phyloP scores from a whole-genome alignment of 352 stramenopile species.

The Saprolegnia parasitica region DNA sequence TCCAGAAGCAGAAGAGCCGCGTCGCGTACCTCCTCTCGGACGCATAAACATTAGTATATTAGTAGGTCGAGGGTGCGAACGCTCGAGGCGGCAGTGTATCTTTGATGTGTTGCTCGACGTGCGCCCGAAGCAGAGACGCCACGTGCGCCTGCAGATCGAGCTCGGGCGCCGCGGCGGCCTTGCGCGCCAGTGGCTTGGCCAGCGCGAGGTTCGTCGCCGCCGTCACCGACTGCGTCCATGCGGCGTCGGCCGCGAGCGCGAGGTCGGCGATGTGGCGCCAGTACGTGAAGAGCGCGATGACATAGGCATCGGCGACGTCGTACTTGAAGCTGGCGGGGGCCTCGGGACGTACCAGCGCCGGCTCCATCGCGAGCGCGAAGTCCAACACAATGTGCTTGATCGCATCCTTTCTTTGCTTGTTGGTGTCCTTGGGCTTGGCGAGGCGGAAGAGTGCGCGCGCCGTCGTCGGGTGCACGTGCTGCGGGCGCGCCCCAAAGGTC shows the following conservation, averaged over 20 bases:
- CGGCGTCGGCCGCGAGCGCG: not conserved
- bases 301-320: slow-evolving; percentile 76
- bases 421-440: slow-evolving; percentile 32
- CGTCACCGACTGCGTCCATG: not conserved
- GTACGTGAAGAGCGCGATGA: slow-evolving; percentile 66
- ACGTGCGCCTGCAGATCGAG: not conserved
- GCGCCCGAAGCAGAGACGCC: not conserved
- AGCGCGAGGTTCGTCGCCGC: not conserved
- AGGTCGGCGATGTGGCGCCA: slow-evolving; percentile 38
- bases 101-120: slow-evolving; percentile 19
- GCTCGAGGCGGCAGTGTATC: not conserved
- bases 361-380: slow-evolving; percentile 53
- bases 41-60: too few relatives aligned
- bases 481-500: slow-evolving; percentile 45
- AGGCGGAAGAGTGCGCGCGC: slow-evolving; percentile 57
- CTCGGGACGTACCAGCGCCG: slow-evolving; percentile 26
- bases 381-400: slow-evolving; percentile 65
- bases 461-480: slow-evolving; percentile 69
- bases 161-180: not conserved
- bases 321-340: slow-evolving; percentile 43
- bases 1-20: slow-evolving; percentile 22
- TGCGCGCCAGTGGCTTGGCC: slow-evolving; percentile 3
- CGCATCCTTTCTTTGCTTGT: slow-evolving; percentile 32
- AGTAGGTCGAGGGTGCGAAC: not conserved
- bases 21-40: slow-evolving; percentile 14